phyloP scores from a whole-genome alignment of 2,329 filamentous ascomycete genomes.

The Phyllosticta citribraziliensis region DNA sequence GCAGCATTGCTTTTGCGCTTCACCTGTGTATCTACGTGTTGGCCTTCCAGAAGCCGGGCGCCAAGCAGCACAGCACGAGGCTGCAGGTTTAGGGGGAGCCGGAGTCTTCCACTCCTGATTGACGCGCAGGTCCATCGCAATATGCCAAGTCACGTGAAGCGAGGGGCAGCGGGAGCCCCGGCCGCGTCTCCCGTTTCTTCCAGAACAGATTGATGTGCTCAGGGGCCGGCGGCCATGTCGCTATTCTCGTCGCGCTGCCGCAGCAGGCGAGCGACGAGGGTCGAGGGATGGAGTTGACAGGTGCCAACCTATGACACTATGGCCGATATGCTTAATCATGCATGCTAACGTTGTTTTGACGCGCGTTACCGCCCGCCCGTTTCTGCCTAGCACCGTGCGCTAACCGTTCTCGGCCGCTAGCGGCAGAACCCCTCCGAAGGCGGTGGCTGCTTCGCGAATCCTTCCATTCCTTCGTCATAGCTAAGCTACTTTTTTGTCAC shows the following conservation, averaged over 20 bases:
- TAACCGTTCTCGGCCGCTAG: neutral
- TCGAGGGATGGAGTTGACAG: neutral
- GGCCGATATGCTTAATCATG: neutral
- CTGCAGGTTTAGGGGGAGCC: neutral
- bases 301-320: neutral
- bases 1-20: neutral
- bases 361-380: neutral
- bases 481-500: constrained; percentile 6
- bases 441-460: constrained; percentile 9
- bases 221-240: neutral
- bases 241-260: neutral
- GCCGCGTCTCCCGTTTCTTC: neutral
- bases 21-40: neutral
- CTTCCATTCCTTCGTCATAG: constrained; percentile 7
- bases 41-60: neutral
- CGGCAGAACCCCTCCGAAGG: constrained; percentile 15
- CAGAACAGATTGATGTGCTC: neutral
- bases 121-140: constrained; percentile 10
- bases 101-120: constrained; percentile 7
- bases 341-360: neutral
- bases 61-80: neutral
- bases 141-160: constrained; percentile 21
- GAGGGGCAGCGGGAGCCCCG: constrained; percentile 19
- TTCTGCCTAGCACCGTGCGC: neutral
- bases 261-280: too few species aligned